These are phyloP conservation scores for Skeletonema potamos DNA, from an alignment of 108 stramenopile genomes.

Conservation along the genomic window DNA sequence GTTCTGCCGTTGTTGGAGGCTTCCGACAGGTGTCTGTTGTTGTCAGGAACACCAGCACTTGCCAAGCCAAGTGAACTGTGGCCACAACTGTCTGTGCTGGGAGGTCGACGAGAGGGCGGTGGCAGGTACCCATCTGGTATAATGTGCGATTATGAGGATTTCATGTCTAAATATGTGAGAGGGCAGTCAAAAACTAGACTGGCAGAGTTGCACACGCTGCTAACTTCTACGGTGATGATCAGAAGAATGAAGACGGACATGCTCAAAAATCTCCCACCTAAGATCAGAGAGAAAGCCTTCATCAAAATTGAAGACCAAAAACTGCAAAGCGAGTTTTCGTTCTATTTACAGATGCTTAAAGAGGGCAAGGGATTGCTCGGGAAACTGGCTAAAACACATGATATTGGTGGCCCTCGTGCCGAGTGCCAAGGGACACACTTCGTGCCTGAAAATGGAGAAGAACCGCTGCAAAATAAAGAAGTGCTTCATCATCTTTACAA, in stretches of 20 bases:
- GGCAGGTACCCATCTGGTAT: conserved; percentile 34
- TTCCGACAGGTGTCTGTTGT: conserved; percentile 79
- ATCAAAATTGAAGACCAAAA: conserved; percentile 54
- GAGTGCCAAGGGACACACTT: conserved; percentile 1
- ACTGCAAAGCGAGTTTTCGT: conserved; percentile 48
- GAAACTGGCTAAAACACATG: conserved; percentile 55
- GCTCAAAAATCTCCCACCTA: conserved; percentile 86
- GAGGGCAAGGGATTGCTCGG: conserved; percentile 75
- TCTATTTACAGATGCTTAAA: conserved; percentile 55
- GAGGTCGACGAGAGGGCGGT: conserved; percentile 43
- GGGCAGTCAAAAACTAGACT: conserved; percentile 22
- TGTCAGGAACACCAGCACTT: conserved; percentile 97
- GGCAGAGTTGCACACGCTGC: conserved; percentile 90
- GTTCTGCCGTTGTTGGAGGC: conserved; percentile 79
- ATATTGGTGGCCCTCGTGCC: conserved; percentile 1
- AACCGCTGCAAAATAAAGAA: conserved; percentile 49
- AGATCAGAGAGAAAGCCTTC: conserved; percentile 72
- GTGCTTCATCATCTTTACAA: conserved; percentile 85
- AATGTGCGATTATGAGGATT: conserved; percentile 75
- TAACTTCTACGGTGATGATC: conserved; percentile 94
- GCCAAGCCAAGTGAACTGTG: conserved; percentile 92
- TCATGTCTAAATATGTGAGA: conserved; percentile 78
- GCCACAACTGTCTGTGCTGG: conserved; percentile 89
- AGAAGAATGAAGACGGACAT: conserved; percentile 93
- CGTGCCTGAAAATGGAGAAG: conserved; percentile 1